A percentile compares a stretch with the other conserved stretches of the same genome.
Evolutionary conservation across 768 basidiomycete species (phyloP).

Genomic region (Gymnopilus dilepis): DNA sequence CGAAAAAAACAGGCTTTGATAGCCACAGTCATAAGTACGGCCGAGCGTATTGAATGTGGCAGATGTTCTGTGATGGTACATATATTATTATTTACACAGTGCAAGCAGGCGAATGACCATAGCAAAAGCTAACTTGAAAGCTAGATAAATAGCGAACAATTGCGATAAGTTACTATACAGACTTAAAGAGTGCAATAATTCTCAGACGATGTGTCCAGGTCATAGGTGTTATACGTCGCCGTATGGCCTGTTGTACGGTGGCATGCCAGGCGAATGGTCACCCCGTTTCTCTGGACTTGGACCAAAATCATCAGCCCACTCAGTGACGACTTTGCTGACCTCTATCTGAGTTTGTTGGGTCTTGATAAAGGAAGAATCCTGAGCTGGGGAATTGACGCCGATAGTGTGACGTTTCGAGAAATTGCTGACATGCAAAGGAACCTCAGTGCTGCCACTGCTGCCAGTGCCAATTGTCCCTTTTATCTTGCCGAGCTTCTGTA

Average conservation of each 20-base stretch:
- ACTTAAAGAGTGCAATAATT: too few species aligned
- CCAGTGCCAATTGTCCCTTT: neutral
- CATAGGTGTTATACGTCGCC: constrained; percentile 2
- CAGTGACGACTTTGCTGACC: constrained; percentile 7
- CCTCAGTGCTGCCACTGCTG: neutral
- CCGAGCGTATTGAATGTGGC: too few species aligned
- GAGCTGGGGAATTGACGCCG: neutral
- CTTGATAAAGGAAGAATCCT: neutral
- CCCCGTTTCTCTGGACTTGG: neutral
- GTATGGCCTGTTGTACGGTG: neutral
- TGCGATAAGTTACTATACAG: neutral
- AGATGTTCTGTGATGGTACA: too few species aligned
- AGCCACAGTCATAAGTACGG: too few species aligned
- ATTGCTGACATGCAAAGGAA: neutral
- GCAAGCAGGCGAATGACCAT: neutral
- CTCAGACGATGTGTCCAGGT: too few species aligned
- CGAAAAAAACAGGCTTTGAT: too few species aligned
- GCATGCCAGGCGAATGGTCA: neutral
- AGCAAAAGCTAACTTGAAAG: neutral
- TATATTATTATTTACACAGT: too few species aligned
- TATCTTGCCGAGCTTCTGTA: constrained; percentile 5
- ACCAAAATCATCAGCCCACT: constrained; percentile 9
- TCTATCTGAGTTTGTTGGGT: neutral
- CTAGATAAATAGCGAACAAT: neutral
- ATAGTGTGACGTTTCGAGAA: neutral